phyloP scores from a whole-genome alignment of 371 early-diverging fungal genomes.

The Mortierella sp. region DNA sequence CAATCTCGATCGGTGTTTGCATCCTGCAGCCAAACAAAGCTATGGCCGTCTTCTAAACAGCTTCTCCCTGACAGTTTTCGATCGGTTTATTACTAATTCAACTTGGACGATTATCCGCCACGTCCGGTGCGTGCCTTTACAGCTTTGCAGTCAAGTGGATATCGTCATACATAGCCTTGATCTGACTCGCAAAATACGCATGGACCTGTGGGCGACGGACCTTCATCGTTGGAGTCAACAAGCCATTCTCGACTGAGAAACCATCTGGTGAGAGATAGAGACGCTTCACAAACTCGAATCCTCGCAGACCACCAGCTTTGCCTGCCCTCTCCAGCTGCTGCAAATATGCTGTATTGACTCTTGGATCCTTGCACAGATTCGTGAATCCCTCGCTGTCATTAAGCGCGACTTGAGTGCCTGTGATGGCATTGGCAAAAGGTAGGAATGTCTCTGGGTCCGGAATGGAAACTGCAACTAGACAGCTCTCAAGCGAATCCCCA shows the following conservation, averaged over 20 bases:
- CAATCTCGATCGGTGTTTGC: too few species aligned
- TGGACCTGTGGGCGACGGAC: conserved; percentile 76
- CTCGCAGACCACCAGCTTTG: conserved; percentile 27
- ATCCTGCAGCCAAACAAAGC: too few species aligned
- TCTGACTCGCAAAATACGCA: too few species aligned
- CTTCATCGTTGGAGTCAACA: conserved; percentile 77
- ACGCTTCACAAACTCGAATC: conserved; percentile 64
- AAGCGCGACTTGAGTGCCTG: conserved; percentile 21
- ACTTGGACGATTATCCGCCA: too few species aligned
- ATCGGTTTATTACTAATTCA: too few species aligned
- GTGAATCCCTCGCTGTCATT: conserved; percentile 42
- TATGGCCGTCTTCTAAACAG: too few species aligned
- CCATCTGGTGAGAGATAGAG: conserved; percentile 59
- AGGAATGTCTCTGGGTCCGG: conserved; percentile 75
- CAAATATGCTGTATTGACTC: conserved; percentile 51
- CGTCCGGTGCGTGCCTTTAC: too few species aligned
- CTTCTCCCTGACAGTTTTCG: too few species aligned
- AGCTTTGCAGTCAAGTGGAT: too few species aligned
- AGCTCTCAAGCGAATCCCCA: conserved; percentile 87
- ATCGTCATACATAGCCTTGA: too few species aligned
- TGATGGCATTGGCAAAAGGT: conserved; percentile 54
- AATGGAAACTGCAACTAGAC: conserved; percentile 85
- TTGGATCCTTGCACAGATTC: conserved; percentile 64
- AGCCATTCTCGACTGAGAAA: conserved; percentile 64
- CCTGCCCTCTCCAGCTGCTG: conserved; percentile 31